Base-by-base conservation (phyloP, 768 basidiomycete species). In the Sarcomyxa edulis region DNA sequence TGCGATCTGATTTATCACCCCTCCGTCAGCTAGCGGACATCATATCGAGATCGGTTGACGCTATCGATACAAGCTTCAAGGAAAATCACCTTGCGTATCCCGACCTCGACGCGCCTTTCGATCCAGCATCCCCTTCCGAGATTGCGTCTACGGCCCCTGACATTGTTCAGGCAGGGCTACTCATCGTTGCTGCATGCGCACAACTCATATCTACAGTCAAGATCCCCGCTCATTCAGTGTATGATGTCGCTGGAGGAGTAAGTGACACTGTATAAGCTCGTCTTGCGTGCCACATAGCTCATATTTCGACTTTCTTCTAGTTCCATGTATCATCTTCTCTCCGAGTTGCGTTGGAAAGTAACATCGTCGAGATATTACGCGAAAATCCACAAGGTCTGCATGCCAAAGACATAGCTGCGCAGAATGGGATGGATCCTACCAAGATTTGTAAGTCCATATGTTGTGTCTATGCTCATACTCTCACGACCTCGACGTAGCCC, bases 331-430 rank as follows among this genome's bases (percentile, higher is more conserved):
- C 26, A 24, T 39, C 26, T 23, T 7, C 21, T 7, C 7, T 23
- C n/a, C 29, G 36, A 52, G 39, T 50, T 48, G 27, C n/a, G 20
- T 18, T 22, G n/a, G 43, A 27, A 22, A 16, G 15, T 19, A 15
- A 24, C 25, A 36, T 24, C 11, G 22, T 26, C 16, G 42, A 40
- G 33, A 20, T 43, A 19, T 29, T 37, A 18, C 33, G 34, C 19
- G 25, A 18, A 6, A 18, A 21, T 18, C 23, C 20, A 7, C 30
- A 60, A 55, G 63, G 62, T 5, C 47, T 62, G 14, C 60, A 67
- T 27, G 56, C 58, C 5, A 50, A 56, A 12, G 58, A 62, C 8
- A 64, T 67, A 12, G 55, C 62, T 3, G 49, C 53, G 10, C 35
- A 45, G n/a, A 55, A 44, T 32, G 46, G 45, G 5, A 40, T 60